Base-by-base conservation (phyloP, 2,329 filamentous ascomycete species). In the Aciculosporium take region DNA sequence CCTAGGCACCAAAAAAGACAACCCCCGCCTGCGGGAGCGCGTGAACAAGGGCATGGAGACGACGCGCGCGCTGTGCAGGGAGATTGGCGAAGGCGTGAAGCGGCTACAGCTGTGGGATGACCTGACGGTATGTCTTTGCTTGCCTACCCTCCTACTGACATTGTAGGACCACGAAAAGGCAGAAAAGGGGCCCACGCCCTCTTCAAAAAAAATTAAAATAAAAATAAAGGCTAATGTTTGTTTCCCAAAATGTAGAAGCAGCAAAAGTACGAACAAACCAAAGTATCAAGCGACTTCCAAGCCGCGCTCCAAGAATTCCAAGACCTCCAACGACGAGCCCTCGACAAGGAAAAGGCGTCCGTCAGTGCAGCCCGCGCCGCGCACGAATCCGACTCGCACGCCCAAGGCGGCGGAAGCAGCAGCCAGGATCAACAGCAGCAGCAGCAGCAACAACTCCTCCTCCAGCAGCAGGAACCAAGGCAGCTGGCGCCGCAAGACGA, bases 181-280 rank as follows among this genome's bases (percentile, higher is more conserved):
- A n/a, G n/a, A n/a, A n/a, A n/a, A n/a, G n/a, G n/a, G n/a, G n/a
- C n/a, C n/a, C n/a, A n/a, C n/a, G n/a, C n/a, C n/a, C n/a, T n/a
- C n/a, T n/a, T n/a, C n/a, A 10, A 18, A 9, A 27, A 4, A 27
- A 10, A 38, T 15, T 15, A 15, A 9, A 12, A 24, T 12, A 24
- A 17, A n/a, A 35, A 23, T 7, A 35, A n/a, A 2, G 4, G 23
- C 9, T 44, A 17, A 39, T 40, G 25, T 24, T 44, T 31, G 4
- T 10, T 23, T 25, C 8, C 10, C 10, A 46, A 94, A 86, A 84
- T 15, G 13, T 45, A 94, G 86, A 85, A 89, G 46, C 84, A 86
- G 41, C 91, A 98, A 68, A 93, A 89, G 63, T 96, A 94, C 68
- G 91, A 87, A 18, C 89, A 95, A 56, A 84, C 89, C 52, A 96